Percentiles rank a stretch among this genome's conserved stretches.
phyloP scores from a whole-genome alignment of 495 filamentous ascomycete genomes.

The Evansstolkia leycettana region DNA sequence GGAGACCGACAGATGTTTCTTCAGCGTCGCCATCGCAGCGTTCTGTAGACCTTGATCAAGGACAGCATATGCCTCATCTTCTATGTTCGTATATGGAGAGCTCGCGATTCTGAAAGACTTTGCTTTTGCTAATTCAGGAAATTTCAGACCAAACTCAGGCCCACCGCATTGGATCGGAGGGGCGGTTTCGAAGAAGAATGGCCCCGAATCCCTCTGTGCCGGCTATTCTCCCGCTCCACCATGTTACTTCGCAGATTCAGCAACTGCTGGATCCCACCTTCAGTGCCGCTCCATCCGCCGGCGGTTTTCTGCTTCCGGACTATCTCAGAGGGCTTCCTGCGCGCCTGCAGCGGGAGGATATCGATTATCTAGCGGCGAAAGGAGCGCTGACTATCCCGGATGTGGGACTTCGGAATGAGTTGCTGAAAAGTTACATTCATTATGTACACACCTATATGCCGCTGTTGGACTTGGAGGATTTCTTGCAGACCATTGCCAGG shows the following conservation, averaged over 20 bases:
- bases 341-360: constrained; percentile 58
- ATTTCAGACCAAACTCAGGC: constrained; percentile 27
- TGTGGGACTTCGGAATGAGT: constrained; percentile 52
- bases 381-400: constrained; percentile 63
- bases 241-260: constrained; percentile 27
- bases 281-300: constrained; percentile 15
- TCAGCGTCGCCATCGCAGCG: constrained; percentile 29
- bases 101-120: background rate
- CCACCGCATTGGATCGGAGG: constrained; percentile 20
- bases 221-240: constrained; percentile 23
- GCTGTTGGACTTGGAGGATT: constrained; percentile 64
- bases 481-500: constrained; percentile 51
- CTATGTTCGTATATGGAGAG: constrained; percentile 23
- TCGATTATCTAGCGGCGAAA: constrained; percentile 61
- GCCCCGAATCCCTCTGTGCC: constrained; percentile 26
- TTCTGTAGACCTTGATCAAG: constrained; percentile 30
- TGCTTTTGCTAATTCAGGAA: constrained; percentile 1
- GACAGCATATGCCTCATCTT: constrained; percentile 38
- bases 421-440: constrained; percentile 64
- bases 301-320: constrained; percentile 37
- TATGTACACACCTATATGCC: constrained; percentile 88
- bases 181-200: constrained; percentile 22
- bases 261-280: constrained; percentile 28
- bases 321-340: constrained; percentile 65
- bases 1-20: constrained; percentile 18